Conservation (phyloP, 495 filamentous ascomycete genomes). For the Penicillium longicatenatum region DNA sequence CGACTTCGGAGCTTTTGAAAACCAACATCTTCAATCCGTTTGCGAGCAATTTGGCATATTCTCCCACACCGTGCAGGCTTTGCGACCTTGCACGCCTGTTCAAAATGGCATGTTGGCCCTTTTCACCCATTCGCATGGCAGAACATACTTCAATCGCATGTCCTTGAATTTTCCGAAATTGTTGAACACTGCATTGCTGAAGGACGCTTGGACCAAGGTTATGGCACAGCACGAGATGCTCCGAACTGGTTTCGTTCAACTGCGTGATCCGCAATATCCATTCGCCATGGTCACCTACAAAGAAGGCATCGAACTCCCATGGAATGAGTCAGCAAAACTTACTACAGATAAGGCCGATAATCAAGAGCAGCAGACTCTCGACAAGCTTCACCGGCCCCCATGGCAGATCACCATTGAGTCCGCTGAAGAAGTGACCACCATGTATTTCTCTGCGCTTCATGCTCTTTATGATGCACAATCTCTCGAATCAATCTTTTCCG, state of each 20-base stretch:
- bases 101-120: constrained; percentile 82
- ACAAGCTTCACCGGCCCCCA: constrained; percentile 46
- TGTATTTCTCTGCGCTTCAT: constrained; percentile 65
- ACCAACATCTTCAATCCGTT: constrained; percentile 57
- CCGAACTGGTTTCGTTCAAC: constrained; percentile 66
- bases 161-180: constrained; percentile 53
- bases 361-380: constrained; percentile 24
- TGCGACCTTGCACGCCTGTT: constrained; percentile 59
- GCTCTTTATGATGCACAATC: constrained; percentile 79
- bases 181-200: constrained; percentile 54
- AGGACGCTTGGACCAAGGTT: constrained; percentile 55
- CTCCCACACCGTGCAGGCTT: constrained; percentile 22
- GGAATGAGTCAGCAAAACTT: constrained; percentile 31
- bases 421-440: constrained; percentile 12
- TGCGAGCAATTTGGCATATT: constrained; percentile 22
- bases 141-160: constrained; percentile 81
- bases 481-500: constrained; percentile 58
- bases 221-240: constrained; percentile 68
- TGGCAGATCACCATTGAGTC: constrained; percentile 48
- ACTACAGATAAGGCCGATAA: constrained; percentile 16
- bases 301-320: constrained; percentile 39
- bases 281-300: constrained; percentile 69
- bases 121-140: constrained; percentile 64
- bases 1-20: constrained; percentile 44
- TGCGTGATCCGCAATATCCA: constrained; percentile 45